Evolutionary conservation across 768 basidiomycete species (phyloP), one percentile per base, ranked within the genome.

Genomic region (Mycena vulgaris): DNA sequence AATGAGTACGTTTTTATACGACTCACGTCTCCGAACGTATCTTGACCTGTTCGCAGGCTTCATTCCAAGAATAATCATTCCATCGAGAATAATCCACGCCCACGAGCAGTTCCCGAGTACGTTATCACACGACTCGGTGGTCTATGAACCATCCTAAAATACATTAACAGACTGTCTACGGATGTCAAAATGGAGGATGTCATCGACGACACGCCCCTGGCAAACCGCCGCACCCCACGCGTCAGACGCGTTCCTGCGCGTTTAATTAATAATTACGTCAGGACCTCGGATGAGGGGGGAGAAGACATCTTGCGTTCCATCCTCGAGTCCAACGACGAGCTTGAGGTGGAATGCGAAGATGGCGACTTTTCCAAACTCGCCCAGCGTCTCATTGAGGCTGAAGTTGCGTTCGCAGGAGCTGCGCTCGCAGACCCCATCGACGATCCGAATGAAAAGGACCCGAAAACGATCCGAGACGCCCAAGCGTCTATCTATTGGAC

Each of bases 401-500:
- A 72, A 33, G 35, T 42, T 2, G 63, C 31, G 0, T 69, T 68
- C 17, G 68, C 51, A 0, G 62, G 62, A 8, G 63, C 71, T 35
- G 63, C 68, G 0, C 65, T 72, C 14, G 42, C 63, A 0, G 71
- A 72, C 5, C 69, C 56, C n/a, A 70, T 70, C n/a, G 69, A 70
- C 28, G 69, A 70, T 37, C 42, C 47, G 6, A 42, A 59, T 14
- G 69, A 64, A 23, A 66, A 53, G 19, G 69, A 70, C 42, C 70
- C 70, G 8, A 37, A 58, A n/a, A 57, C 70, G 1, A 7, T 77
- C 6, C 35, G 71, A 63, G 33, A 80, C 72, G 47, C 76, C 73
- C 68, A 77, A 75, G 3, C 75, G 69, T 74, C 53, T 59, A 35
- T 76, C 68, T 69, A 76, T 55, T 67, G 70, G 71, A 17, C 59